Conservation (phyloP, 2,329 filamentous ascomycete genomes). For the Zymoseptoria crescenta region DNA sequence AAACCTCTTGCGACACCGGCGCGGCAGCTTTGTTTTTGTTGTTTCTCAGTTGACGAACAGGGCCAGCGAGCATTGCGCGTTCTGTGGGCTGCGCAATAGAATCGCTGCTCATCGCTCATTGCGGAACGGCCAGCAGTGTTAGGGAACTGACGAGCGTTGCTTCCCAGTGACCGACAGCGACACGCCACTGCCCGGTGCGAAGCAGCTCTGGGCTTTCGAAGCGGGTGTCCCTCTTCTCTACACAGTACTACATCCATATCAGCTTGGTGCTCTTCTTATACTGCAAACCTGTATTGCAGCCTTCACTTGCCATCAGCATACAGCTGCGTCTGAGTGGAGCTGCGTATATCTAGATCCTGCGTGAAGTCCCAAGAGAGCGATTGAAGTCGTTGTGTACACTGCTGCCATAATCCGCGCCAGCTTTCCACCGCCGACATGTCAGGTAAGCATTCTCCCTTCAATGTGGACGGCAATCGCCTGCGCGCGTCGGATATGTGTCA, state of each 20-base stretch:
- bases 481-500: background rate
- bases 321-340: background rate
- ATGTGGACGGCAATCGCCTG: background rate
- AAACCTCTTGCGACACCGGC: slow-evolving; percentile 8
- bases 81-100: background rate
- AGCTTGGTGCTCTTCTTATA: background rate
- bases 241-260: background rate
- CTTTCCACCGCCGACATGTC: slow-evolving; percentile 11
- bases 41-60: background rate
- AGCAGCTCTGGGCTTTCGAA: background rate
- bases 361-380: slow-evolving; percentile 18
- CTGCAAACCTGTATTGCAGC: background rate
- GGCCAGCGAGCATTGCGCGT: background rate
- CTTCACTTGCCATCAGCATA: background rate
- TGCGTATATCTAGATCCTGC: slow-evolving; percentile 15
- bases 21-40: slow-evolving; percentile 1
- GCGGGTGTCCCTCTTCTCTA: background rate
- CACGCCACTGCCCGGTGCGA: background rate
- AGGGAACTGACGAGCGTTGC: background rate
- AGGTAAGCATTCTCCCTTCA: slow-evolving; percentile 12
- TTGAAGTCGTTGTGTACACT: slow-evolving; percentile 11
- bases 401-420: slow-evolving; percentile 8
- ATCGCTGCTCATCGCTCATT: background rate
- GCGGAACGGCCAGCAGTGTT: background rate
- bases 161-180: background rate